These are phyloP conservation scores for Aspergillus transmontanensis DNA, from an alignment of 2,329 filamentous ascomycete genomes.

Conservation along the genomic window DNA sequence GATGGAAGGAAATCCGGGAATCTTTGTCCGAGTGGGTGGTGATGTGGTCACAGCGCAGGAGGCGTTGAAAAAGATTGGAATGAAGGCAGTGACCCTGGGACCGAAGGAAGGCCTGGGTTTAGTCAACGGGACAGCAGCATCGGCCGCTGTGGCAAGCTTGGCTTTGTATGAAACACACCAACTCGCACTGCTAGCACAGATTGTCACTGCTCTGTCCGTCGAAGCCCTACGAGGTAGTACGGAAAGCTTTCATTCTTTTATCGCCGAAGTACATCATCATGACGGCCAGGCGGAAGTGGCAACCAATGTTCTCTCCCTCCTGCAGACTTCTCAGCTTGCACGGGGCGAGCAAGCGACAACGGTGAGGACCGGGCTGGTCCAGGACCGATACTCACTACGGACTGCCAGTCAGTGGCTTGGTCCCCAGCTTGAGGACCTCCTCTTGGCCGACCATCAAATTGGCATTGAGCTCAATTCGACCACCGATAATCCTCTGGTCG, in stretches of 20 bases:
- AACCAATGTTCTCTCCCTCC: slow-evolving; percentile 55
- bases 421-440: slow-evolving; percentile 64
- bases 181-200: slow-evolving; percentile 57
- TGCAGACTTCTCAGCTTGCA: slow-evolving; percentile 52
- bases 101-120: slow-evolving; percentile 56
- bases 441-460: slow-evolving; percentile 59
- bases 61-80: no score
- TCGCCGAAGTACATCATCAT: slow-evolving; percentile 61
- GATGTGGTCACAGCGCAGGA: no score
- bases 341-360: slow-evolving; percentile 5
- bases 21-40: slow-evolving; percentile 39
- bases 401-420: slow-evolving; percentile 69
- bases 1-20: slow-evolving; percentile 43
- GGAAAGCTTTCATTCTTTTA: slow-evolving; percentile 60
- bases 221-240: slow-evolving; percentile 61
- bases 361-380: slow-evolving; percentile 46
- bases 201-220: slow-evolving; percentile 62
- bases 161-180: slow-evolving; percentile 56
- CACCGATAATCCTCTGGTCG: slow-evolving; percentile 66
- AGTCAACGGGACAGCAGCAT: slow-evolving; percentile 54
- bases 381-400: slow-evolving; percentile 66
- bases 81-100: slow-evolving; percentile 27
- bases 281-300: slow-evolving; percentile 61
- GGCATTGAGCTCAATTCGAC: slow-evolving; percentile 64
- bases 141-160: slow-evolving; percentile 49